Percentiles rank a stretch among this genome's conserved stretches.
phyloP scores from a whole-genome alignment of 164 flowering plant species.

The Liquidambar formosana region DNA sequence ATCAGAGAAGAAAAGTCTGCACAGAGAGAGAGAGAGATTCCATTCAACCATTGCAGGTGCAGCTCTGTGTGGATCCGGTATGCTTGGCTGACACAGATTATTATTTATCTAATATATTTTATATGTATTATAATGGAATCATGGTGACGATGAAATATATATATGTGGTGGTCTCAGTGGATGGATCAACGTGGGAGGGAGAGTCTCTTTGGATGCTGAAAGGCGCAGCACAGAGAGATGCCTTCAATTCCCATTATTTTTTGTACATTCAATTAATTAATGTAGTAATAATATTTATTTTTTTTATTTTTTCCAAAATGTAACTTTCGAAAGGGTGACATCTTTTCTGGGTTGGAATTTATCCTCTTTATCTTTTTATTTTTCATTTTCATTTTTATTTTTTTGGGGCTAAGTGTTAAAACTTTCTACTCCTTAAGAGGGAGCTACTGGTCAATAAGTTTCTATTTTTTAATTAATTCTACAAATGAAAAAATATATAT shows the following conservation, averaged over 20 bases:
- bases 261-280: background rate
- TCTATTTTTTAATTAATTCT: too few species aligned
- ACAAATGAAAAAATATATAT: too few species aligned
- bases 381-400: too few species aligned
- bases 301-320: too few species aligned
- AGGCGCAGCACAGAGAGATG: background rate
- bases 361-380: too few species aligned
- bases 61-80: slow-evolving; percentile 26
- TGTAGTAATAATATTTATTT: too few species aligned
- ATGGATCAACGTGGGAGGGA: slow-evolving; percentile 25
- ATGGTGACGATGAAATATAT: background rate
- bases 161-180: background rate
- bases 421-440: too few species aligned
- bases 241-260: background rate
- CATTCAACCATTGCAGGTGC: slow-evolving; percentile 27
- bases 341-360: too few species aligned
- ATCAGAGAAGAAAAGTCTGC: too few species aligned
- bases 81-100: slow-evolving; percentile 23
- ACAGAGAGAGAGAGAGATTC: slow-evolving; percentile 25
- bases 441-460: too few species aligned
- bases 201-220: slow-evolving; percentile 11
- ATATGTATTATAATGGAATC: background rate
- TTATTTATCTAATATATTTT: background rate
- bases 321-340: too few species aligned
- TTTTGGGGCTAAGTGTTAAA: too few species aligned